Base-by-base conservation (phyloP, 2,329 filamentous ascomycete species). In the Cladophialophora immunda region DNA sequence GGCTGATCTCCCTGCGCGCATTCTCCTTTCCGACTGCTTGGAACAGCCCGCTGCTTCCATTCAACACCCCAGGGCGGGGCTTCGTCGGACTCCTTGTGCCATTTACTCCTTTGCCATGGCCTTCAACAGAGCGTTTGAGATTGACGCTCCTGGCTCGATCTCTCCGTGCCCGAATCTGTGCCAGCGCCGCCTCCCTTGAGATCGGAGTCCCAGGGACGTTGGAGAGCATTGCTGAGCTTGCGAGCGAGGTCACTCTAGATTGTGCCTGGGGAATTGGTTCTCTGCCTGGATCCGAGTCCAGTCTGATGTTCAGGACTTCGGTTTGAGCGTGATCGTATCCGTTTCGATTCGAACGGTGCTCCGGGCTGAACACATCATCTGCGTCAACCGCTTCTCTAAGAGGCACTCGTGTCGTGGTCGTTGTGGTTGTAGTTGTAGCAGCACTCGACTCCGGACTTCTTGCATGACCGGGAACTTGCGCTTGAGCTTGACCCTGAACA, bases 81-180 rank as follows among this genome's bases (percentile, higher is more conserved):
- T 68, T 70, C 17, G 57, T 66, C 19, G 68, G 68, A 50, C 68
- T 70, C 13, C 60, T 55, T 17, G 53, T 25, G 17, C 58, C 62
- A 17, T 15, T 53, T 29, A 19, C 25, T 27, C 9, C 29, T 45
- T 36, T 54, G 29, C 41, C 55, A 29, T 58, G 58, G 22, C 60
- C 52, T 38, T 65, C 64, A 11, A 62, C 15, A 4, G 66, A 64
- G 27, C 54, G 30, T 45, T 71, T 71, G 65, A 81, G 78, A 66
- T 75, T 71, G 41, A 76, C 77, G 61, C 76, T 81, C 66, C 79
- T 78, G n/a, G 82, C 79, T 58, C 81, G 77, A 15, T 78, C 80
- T 62, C 82, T 77, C 55, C 82, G 75, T n/a, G 81, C 81, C 64
- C 81, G 74, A 50, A 84, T 84, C 68, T 83, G 81, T 7, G 82